phyloP scores from a whole-genome alignment of 352 stramenopile genomes.

The Pythium aristosporum region DNA sequence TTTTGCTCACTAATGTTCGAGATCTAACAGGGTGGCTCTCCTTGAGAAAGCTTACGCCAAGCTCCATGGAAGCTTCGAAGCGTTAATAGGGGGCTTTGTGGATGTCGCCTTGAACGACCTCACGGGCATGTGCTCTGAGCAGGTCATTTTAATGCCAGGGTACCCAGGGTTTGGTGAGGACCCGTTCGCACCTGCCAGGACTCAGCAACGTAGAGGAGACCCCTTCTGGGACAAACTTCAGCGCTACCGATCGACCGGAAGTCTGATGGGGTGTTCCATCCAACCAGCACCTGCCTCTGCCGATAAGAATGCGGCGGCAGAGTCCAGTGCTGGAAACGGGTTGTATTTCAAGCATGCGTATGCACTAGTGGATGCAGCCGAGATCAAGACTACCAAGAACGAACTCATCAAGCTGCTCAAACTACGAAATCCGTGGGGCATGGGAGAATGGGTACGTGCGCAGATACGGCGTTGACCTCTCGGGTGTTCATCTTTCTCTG shows the following conservation, averaged over 20 bases:
- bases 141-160: slow-evolving; percentile 83
- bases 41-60: slow-evolving; percentile 94
- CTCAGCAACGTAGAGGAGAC: slow-evolving; percentile 49
- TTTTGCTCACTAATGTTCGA: neutral
- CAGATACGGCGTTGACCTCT: neutral
- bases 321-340: slow-evolving; percentile 79
- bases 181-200: slow-evolving; percentile 44
- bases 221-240: slow-evolving; percentile 82
- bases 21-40: slow-evolving; percentile 64
- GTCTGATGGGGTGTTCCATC: slow-evolving; percentile 91
- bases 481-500: neutral
- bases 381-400: slow-evolving; percentile 60
- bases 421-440: slow-evolving; percentile 90
- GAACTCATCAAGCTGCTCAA: slow-evolving; percentile 69
- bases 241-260: slow-evolving; percentile 78
- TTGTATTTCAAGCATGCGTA: slow-evolving; percentile 90
- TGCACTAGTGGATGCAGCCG: slow-evolving; percentile 70
- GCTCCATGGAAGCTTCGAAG: slow-evolving; percentile 88
- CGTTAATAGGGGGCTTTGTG: slow-evolving; percentile 88
- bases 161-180: slow-evolving; percentile 80
- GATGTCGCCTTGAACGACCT: slow-evolving; percentile 89
- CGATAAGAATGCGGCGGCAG: slow-evolving; percentile 57
- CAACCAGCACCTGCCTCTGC: slow-evolving; percentile 58
- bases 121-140: slow-evolving; percentile 87
- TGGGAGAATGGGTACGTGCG: slow-evolving; percentile 85